Evolutionary conservation across 345 rosid genomes (phyloP).

Genomic region (Rhodamnia rubescens): DNA sequence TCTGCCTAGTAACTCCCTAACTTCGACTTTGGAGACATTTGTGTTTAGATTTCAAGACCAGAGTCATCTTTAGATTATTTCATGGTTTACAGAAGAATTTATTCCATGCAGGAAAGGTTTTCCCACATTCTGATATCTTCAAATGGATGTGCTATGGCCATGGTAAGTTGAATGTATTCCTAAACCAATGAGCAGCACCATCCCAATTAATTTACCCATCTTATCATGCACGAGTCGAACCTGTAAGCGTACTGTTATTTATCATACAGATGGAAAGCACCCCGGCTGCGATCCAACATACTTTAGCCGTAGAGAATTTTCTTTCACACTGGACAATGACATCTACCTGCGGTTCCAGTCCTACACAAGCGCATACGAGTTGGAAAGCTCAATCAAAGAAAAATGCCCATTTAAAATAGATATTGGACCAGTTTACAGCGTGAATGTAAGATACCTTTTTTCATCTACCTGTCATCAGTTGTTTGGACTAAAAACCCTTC

Average conservation of each 20-base stretch:
- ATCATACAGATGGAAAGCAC: constrained; percentile 71
- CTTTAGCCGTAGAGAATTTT: constrained; percentile 72
- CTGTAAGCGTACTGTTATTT: background rate
- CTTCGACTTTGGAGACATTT: background rate
- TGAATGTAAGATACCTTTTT: constrained; percentile 42
- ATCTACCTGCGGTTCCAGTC: constrained; percentile 67
- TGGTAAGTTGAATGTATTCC: constrained; percentile 27
- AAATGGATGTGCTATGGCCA: constrained; percentile 92
- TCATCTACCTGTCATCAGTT: background rate
- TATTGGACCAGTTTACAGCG: constrained; percentile 77
- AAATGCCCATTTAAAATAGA: constrained; percentile 78
- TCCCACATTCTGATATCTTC: constrained; percentile 68
- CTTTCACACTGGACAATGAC: constrained; percentile 76
- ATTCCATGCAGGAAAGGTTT: constrained; percentile 56
- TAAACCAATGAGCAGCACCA: background rate
- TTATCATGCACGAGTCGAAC: background rate
- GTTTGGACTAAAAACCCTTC: background rate
- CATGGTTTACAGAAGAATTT: background rate
- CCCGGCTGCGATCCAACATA: constrained; percentile 75
- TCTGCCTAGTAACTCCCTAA: background rate
- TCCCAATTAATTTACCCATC: background rate
- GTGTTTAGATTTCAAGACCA: background rate
- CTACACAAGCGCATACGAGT: constrained; percentile 40
- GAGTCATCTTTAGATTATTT: background rate
- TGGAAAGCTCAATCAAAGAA: constrained; percentile 54